A percentile compares a stretch with the other conserved stretches of the same genome.
Evolutionary conservation across 2,329 filamentous ascomycete species (phyloP).

Genomic region (Colletotrichum lentis): DNA sequence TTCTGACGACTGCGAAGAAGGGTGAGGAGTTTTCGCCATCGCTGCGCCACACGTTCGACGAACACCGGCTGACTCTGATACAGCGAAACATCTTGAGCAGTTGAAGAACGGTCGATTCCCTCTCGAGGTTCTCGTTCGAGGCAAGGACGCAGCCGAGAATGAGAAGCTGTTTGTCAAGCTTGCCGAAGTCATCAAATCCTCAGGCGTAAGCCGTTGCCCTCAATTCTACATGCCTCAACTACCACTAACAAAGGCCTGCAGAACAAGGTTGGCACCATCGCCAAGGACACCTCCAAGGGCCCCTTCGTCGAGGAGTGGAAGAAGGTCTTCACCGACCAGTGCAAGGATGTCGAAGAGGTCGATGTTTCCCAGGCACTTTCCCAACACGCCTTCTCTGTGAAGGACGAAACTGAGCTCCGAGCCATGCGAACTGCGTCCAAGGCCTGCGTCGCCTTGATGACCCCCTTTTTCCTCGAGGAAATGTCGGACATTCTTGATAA

Average conservation of each 20-base stretch:
- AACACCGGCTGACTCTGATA: slow-evolving; percentile 1
- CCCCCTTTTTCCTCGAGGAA: slow-evolving; percentile 95
- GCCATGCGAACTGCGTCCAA: slow-evolving; percentile 94
- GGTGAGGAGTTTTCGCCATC: slow-evolving; percentile 59
- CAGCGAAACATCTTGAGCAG: slow-evolving; percentile 93
- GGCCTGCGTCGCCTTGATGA: slow-evolving; percentile 93
- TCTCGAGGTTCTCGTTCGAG: slow-evolving; percentile 88
- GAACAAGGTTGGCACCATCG: slow-evolving; percentile 89
- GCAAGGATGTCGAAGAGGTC: slow-evolving; percentile 86
- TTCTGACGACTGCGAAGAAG: slow-evolving; percentile 97
- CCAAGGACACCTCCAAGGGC: slow-evolving; percentile 84
- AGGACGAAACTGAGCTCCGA: slow-evolving; percentile 93
- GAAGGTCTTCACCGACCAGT: slow-evolving; percentile 76
- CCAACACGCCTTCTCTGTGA: slow-evolving; percentile 83
- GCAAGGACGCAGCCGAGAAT: slow-evolving; percentile 91
- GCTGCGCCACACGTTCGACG: not conserved
- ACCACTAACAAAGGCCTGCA: slow-evolving; percentile 46
- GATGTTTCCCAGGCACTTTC: slow-evolving; percentile 87
- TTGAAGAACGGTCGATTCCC: slow-evolving; percentile 92
- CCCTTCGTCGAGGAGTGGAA: slow-evolving; percentile 98
- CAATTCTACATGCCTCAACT: not conserved
- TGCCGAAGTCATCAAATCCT: slow-evolving; percentile 83
- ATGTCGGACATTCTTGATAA: slow-evolving; percentile 96
- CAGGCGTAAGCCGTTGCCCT: slow-evolving; percentile 72
- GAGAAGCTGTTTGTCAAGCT: slow-evolving; percentile 88